Evolutionary conservation across 169 alveolate genomes (phyloP).

Genomic region (Plasmodium knowlesi): DNA sequence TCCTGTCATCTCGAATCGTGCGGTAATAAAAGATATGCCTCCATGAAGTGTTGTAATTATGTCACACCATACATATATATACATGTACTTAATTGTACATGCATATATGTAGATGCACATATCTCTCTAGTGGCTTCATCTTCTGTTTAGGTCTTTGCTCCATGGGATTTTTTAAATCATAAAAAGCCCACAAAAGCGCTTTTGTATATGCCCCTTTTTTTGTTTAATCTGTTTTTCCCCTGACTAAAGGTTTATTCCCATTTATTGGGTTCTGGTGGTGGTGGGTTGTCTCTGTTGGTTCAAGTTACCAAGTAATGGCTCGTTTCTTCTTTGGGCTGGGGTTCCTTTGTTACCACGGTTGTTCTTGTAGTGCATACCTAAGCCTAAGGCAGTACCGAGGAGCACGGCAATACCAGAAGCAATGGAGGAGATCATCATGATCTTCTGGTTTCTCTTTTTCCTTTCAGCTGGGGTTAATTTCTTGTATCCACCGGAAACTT

Average conservation of each 20-base stretch:
- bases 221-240: not conserved
- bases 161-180: not conserved
- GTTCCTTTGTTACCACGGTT: not conserved
- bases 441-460: constrained; percentile 41
- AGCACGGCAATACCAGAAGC: constrained; percentile 48
- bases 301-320: not conserved
- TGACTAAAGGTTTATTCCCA: not conserved
- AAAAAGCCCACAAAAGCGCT: not conserved
- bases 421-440: constrained; percentile 32
- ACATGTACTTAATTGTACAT: not conserved
- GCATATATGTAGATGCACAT: not conserved
- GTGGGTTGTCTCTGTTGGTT: not conserved
- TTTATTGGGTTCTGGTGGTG: not conserved
- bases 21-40: not conserved
- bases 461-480: constrained; percentile 35
- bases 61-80: not conserved
- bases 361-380: constrained; percentile 25
- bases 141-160: not conserved
- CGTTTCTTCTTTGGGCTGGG: not conserved
- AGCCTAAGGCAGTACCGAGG: constrained; percentile 35
- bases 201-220: not conserved
- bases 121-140: not conserved
- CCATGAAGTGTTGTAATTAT: not conserved
- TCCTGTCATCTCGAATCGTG: not conserved
- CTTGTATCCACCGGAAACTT: constrained; percentile 9